A percentile compares a stretch with the other conserved stretches of the same genome.
Evolutionary conservation across 495 filamentous ascomycete species (phyloP).

Genomic region (Neurospora sublineolata): DNA sequence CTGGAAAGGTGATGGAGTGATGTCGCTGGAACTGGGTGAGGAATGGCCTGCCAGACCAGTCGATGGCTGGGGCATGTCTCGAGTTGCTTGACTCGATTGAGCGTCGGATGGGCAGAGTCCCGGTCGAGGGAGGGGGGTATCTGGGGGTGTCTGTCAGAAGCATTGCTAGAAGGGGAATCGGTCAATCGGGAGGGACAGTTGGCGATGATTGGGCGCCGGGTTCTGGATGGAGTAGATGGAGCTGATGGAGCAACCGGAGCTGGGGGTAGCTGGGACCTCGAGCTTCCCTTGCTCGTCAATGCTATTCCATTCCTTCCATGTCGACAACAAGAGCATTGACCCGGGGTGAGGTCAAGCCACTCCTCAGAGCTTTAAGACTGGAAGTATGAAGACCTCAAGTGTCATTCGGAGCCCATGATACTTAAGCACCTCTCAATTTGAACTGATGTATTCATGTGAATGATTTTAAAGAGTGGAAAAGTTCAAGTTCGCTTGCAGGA

Average conservation of each 20-base stretch:
- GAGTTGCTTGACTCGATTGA: slow-evolving; percentile 18
- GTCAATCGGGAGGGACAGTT: neutral
- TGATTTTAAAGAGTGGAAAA: neutral
- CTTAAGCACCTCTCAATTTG: neutral
- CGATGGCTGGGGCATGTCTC: neutral
- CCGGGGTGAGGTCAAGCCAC: neutral
- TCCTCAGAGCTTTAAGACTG: neutral
- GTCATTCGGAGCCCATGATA: neutral
- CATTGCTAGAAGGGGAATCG: neutral
- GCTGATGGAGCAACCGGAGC: slow-evolving; percentile 2
- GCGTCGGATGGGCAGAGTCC: slow-evolving; percentile 9
- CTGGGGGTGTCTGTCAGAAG: slow-evolving; percentile 8
- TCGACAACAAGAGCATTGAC: neutral
- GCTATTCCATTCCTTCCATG: neutral
- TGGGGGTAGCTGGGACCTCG: slow-evolving; percentile 10
- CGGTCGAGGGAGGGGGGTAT: slow-evolving; percentile 6
- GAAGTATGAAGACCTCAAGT: neutral
- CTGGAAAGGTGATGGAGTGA: neutral
- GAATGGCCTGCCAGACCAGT: neutral
- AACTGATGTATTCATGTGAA: neutral
- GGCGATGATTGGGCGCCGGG: slow-evolving; percentile 13
- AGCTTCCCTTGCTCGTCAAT: slow-evolving; percentile 9
- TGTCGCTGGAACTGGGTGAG: neutral
- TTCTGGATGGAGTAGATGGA: slow-evolving; percentile 1
- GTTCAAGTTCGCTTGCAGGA: neutral